A percentile compares a stretch with the other conserved stretches of the same genome.
These are phyloP conservation scores for Chenopodium album DNA, from an alignment of 148 eudicot species.

Conservation along the genomic window DNA sequence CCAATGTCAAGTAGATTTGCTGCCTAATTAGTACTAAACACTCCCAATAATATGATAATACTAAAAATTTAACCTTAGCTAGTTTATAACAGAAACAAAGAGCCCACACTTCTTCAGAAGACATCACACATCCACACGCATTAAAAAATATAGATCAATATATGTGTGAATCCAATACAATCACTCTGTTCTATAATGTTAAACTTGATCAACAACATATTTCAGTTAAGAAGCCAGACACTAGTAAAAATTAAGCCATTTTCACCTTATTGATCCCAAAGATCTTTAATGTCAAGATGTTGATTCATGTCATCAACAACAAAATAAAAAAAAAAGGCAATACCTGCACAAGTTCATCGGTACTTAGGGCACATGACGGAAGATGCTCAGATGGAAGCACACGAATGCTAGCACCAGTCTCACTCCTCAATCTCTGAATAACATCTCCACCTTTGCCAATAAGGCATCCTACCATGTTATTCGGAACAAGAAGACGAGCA, in stretches of 20 bases:
- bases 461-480: constrained; percentile 66
- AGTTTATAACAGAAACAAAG: not conserved
- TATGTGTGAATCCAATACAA: not conserved
- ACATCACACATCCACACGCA: not conserved
- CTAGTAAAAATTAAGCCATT: not conserved
- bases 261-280: not conserved
- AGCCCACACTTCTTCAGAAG: not conserved
- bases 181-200: not conserved
- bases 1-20: not conserved
- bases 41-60: not conserved
- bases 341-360: constrained; percentile 81
- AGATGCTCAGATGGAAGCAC: constrained; percentile 71
- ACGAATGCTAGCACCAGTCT: constrained; percentile 73
- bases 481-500: constrained; percentile 76
- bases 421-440: constrained; percentile 66
- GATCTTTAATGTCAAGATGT: not conserved
- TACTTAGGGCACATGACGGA: constrained; percentile 64
- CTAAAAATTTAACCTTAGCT: not conserved
- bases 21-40: not conserved
- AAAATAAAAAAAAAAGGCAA: not conserved
- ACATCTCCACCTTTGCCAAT: constrained; percentile 81
- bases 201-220: not conserved
- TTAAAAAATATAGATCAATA: not conserved
- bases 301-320: too few relatives aligned
- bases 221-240: not conserved